Evolutionary conservation across 2,329 filamentous ascomycete genomes (phyloP).

Genomic region (Sarocladium oryzae): DNA sequence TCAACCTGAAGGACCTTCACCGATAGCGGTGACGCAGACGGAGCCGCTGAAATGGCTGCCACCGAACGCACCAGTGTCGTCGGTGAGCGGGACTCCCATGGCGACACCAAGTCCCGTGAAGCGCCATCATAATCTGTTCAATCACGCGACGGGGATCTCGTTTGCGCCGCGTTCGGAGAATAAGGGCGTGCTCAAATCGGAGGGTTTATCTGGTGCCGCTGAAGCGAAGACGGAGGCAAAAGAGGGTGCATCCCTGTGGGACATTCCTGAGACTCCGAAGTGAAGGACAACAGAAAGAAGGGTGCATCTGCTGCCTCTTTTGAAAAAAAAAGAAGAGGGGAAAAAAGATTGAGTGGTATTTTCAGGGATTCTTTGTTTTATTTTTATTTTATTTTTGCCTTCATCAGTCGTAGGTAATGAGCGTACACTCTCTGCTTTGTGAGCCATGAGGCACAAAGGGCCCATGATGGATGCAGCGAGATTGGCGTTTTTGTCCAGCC

Average conservation of each 20-base stretch:
- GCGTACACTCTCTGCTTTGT: no score
- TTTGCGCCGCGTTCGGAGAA: constrained; percentile 30
- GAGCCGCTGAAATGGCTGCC: constrained; percentile 46
- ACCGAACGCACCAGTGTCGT: constrained; percentile 37
- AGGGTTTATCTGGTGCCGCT: constrained; percentile 1
- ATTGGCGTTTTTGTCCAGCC: no score
- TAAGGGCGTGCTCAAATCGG: not conserved
- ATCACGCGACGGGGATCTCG: constrained; percentile 39
- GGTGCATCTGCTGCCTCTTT: no score
- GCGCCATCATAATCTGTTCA: constrained; percentile 26
- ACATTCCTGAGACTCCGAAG: constrained; percentile 3
- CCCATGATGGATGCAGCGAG: no score
- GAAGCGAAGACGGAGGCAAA: not conserved
- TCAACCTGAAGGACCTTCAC: constrained; percentile 45
- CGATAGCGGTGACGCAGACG: constrained; percentile 26
- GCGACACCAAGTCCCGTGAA: constrained; percentile 29
- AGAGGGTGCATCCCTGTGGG: not conserved
- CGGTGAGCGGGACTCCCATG: constrained; percentile 25
- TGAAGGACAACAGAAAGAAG: not conserved
- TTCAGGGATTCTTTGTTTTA: not conserved
- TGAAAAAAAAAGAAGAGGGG: not conserved
- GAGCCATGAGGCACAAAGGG: no score
- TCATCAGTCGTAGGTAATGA: no score
- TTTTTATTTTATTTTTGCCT: not conserved
- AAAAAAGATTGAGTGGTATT: not conserved